These are phyloP conservation scores for Pyricularia pennisetigena DNA, from an alignment of 2,329 filamentous ascomycete genomes.

Conservation along the genomic window DNA sequence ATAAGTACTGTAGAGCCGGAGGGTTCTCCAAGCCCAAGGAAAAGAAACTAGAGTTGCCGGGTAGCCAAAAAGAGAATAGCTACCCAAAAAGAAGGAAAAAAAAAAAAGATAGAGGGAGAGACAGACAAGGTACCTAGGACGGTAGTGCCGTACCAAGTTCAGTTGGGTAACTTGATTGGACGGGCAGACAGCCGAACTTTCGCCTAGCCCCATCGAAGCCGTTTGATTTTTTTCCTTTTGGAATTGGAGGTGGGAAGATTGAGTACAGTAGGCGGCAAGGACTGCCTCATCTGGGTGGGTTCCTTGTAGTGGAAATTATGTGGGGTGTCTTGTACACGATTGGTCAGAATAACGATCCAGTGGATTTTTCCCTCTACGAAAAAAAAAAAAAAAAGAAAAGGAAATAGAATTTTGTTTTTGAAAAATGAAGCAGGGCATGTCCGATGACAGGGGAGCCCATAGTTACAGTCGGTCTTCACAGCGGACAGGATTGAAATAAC, in stretches of 20 bases:
- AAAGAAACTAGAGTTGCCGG: neutral
- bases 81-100: neutral
- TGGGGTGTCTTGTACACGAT: neutral
- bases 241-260: neutral
- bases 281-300: neutral
- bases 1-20: neutral
- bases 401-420: neutral
- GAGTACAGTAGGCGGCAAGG: neutral
- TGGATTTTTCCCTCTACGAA: neutral
- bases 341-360: neutral
- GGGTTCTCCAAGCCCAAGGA: neutral
- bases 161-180: neutral
- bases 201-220: neutral
- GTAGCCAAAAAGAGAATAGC: neutral
- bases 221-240: neutral
- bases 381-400: neutral
- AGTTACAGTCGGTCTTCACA: neutral
- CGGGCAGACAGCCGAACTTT: neutral
- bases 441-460: neutral
- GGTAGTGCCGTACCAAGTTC: neutral
- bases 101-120: no score
- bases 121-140: neutral
- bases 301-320: neutral
- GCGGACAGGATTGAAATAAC: neutral
- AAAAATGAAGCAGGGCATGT: neutral